Base-by-base conservation (phyloP, 2,329 filamentous ascomycete genomes). In the Trichoderma citrinoviride region DNA sequence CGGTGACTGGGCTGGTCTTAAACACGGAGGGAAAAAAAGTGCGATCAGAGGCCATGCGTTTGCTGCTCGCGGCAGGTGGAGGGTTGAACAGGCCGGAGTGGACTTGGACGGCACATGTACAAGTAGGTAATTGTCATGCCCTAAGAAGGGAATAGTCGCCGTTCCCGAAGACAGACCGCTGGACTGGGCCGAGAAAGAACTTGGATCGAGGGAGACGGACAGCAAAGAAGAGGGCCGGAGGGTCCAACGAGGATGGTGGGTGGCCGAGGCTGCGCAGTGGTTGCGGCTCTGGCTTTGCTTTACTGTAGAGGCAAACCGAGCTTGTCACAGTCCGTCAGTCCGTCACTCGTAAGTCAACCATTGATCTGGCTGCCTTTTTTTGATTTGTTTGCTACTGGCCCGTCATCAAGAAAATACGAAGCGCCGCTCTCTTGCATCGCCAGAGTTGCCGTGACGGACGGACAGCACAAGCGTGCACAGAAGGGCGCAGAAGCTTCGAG, bases 11-110 rank as follows among this genome's bases (percentile, higher is more conserved):
- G 33, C 21, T 19, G 17, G 37, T 37, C 14, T 37, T 37, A 60
- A 21, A 21, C 8, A 37, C 10, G 19, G 23, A 49, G n/a, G 27
- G 33, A 49, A 56, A 56, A 56, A 55, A 56, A 55, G 61, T 57
- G 61, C 61, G 25, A 64, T 37, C 33, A 37, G 5, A 37, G 14
- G 33, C 33, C 33, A 37, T 57, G 61, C 33, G 53, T 58, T 58
- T 57, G 61, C 61, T 56, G 61, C 43, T 58, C 61, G 61, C 53
- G 53, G 61, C 53, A 57, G 53, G 61, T 64, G 61, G 61, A 57
- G 61, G 61, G 61, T 52, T 46, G 61, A 43, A 50, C 44, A 57
- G 52, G 44, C 40, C 46, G 12, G 40, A 41, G 47, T 52, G 33
- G 12, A 37, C 5, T 10, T 29, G 29, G 7, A 33, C 7, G 29